Base-by-base conservation (phyloP, 1,139 yeast genomes). In the Lodderomyces orthopsilosis region DNA sequence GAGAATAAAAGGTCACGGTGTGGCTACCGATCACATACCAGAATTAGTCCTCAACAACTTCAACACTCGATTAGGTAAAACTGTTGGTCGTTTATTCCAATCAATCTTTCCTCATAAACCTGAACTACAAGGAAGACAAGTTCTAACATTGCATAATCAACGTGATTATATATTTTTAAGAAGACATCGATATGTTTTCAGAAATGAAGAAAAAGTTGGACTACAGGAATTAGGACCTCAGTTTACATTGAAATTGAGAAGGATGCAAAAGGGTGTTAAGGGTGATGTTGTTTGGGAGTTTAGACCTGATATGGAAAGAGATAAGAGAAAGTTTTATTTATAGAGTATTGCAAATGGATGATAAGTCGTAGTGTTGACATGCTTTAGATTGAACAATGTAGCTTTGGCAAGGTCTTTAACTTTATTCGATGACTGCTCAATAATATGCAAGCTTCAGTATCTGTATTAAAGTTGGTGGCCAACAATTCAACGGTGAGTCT, bases 281-380 rank as follows among this genome's bases (percentile, higher is more conserved):
- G 95, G 89, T 51, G 98, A 93, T 56, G 75, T 88, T 24, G 96
- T 89, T 58, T 93, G 98, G 97, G 97, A 93, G 65, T 95, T 90
- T 67, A 81, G 88, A 54, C 85, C 97, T 12, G 95, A 87, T 53
- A 91, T 93, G 97, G 98, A 93, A 65, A 83, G 85, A 59, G 97
- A 93, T 62, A 93, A 90, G 81, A 83, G 83, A 67, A 89, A 88
- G 78, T 93, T 93, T 62, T 85, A 89, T 61, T 70, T 91, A 54
- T 91, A 71, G 51, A 30, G 18, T 30, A 13, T 24, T 8, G 4
- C n/a, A 6, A n/a, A n/a, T n/a, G n/a, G n/a, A n/a, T n/a, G n/a
- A n/a, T n/a, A n/a, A n/a, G n/a, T n/a, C n/a, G n/a, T n/a, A n/a
- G 28, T 7, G 28, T 6, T 24, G 12, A 10, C 28, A 12, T 10